Conservation (phyloP, 2,329 filamentous ascomycete genomes). For the Talaromyces sp. region DNA sequence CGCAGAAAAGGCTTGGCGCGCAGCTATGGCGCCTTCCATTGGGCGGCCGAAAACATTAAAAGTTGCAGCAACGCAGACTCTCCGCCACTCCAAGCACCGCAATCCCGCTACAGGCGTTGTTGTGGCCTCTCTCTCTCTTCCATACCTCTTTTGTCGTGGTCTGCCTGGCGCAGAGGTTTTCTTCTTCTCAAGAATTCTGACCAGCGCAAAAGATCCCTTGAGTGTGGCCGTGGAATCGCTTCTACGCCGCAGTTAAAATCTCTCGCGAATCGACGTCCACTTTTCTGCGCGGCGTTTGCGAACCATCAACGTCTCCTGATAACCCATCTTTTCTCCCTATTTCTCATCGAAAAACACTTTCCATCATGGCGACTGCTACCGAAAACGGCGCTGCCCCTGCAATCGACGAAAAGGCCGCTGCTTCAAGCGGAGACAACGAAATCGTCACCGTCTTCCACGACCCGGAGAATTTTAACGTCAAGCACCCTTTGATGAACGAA, state of each 20-base stretch:
- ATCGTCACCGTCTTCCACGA: conserved; percentile 95
- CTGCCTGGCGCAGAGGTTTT: conserved; percentile 35
- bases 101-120: conserved; percentile 7
- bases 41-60: conserved; percentile 10
- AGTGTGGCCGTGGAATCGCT: not conserved
- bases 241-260: not conserved
- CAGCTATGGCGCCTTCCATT: conserved; percentile 1
- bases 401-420: conserved; percentile 7
- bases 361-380: conserved; percentile 11
- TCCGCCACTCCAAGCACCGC: not conserved
- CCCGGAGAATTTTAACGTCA: conserved; percentile 98
- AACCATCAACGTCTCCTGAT: not conserved
- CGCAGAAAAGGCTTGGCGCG: not conserved
- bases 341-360: not conserved
- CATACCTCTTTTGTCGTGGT: conserved; percentile 9
- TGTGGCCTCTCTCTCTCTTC: conserved; percentile 3
- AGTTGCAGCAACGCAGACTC: conserved; percentile 1
- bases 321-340: not conserved
- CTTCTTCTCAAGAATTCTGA: not conserved
- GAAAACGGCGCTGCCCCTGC: conserved; percentile 11
- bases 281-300: not conserved
- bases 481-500: conserved; percentile 93
- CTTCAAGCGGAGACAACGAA: conserved; percentile 36
- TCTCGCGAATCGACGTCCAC: conserved; percentile 1
- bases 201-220: not conserved